Evolutionary conservation across 73 alveolate genomes (phyloP).

Genomic region (Paramecium tetraurelia): DNA sequence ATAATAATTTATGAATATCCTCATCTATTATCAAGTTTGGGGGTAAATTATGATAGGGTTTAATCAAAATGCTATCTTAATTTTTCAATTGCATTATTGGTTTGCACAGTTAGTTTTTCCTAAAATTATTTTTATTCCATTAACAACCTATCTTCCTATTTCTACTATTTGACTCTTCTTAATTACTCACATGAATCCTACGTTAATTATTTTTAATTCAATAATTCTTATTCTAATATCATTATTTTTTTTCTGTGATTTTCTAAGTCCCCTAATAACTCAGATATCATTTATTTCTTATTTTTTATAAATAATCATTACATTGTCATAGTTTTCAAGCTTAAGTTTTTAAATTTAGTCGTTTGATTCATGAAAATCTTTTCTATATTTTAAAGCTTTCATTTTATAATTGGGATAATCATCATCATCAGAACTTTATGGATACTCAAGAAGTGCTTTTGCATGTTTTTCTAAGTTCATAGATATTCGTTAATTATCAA

Average conservation of each 20-base stretch:
- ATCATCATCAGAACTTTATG: neutral
- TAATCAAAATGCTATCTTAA: neutral
- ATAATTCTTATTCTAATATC: neutral
- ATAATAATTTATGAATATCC: neutral
- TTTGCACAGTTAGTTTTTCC: neutral
- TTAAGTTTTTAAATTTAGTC: neutral
- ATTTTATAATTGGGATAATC: constrained; percentile 4
- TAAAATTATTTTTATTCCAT: neutral
- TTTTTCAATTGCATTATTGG: neutral
- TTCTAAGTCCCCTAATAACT: neutral
- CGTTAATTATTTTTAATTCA: neutral
- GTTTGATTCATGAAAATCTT: neutral
- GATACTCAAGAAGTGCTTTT: neutral
- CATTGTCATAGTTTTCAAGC: neutral
- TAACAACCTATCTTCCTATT: neutral
- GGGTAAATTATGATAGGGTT: neutral
- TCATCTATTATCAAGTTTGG: neutral
- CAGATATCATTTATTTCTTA: neutral
- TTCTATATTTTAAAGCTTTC: constrained; percentile 15
- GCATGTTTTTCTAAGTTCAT: neutral
- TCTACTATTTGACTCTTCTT: neutral
- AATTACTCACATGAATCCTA: neutral
- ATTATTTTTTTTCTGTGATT: neutral
- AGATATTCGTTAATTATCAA: neutral
- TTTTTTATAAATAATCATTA: neutral